Evolutionary conservation across 2,329 filamentous ascomycete species (phyloP), one percentile per base, ranked within the genome.

Genomic region (Xylaria polymorpha): DNA sequence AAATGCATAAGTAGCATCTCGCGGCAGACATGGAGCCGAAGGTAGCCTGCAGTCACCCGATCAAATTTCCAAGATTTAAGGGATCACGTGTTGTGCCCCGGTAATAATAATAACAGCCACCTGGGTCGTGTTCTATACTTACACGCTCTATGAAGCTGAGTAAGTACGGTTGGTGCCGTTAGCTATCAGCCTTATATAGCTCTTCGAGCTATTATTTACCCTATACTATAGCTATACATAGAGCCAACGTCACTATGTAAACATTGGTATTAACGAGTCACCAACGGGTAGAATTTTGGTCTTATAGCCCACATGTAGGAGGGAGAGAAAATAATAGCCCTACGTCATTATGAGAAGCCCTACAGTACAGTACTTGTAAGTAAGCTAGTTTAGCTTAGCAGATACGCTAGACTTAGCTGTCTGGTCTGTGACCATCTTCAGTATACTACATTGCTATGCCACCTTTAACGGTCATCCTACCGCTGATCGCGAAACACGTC

Each of bases 1-100:
- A 32, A 37, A 53, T 51, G 62, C 56, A 53, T 48, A 56, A 53
- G 15, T 18, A 41, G 37, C 55, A 58, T n/a, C 37, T 41, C 37
- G 18, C 37, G 37, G 39, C 37, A 41, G 25, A n/a, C 8, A 37
- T 22, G 53, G 35, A 25, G 44, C 65, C 65, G 44, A 62, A 44
- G 53, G 53, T 37, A 46, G 39, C 20, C 65, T 63, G 55, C 55
- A 55, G 22, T 39, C 65, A 48, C 43, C 65, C 65, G 63, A 60
- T 46, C 43, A 32, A 48, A 41, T 39, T 64, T 50, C 35, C 35
- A 57, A 39, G 20, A 22, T 4, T 14, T 18, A 9, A 50, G 35
- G 51, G 41, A 61, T 67, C 64, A 62, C 44, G 51, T 61, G 58
- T 44, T 48, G n/a, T 20, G 44, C 14, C 10, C 35, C 32, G 32